Conservation (phyloP, 1,284 basidiomycete species). For the Takashimella tepidaria region DNA sequence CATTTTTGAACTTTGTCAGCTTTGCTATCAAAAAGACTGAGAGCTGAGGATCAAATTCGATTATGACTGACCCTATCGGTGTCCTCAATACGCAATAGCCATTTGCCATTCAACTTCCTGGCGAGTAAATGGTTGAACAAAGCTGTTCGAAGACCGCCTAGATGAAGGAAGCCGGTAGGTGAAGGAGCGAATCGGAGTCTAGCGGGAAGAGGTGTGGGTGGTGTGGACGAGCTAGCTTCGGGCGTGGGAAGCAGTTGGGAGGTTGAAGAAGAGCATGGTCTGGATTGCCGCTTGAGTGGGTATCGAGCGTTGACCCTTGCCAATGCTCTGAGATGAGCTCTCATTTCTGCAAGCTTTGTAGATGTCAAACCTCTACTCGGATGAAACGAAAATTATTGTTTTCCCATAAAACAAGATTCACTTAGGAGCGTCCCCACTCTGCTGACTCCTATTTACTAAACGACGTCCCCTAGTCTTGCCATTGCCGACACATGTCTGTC, state of each 20-base stretch:
- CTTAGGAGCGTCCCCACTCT: no score
- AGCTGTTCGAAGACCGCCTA: slow-evolving; percentile 93
- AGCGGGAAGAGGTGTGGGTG: no score
- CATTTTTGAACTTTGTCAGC: no score
- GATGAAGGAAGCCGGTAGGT: slow-evolving; percentile 88
- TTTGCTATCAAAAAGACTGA: slow-evolving; percentile 1
- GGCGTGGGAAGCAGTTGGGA: no score
- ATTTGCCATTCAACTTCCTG: slow-evolving; percentile 72
- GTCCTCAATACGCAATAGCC: slow-evolving; percentile 87
- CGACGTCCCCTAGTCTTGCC: slow-evolving; percentile 2
- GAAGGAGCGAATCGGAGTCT: slow-evolving; percentile 89
- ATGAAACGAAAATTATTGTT: no score
- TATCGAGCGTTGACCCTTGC: no score
- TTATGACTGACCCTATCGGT: slow-evolving; percentile 68
- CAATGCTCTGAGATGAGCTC: no score
- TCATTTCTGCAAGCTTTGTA: no score
- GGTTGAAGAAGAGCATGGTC: neutral
- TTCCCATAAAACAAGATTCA: no score
- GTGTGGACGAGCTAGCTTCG: neutral
- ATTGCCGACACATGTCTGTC: slow-evolving; percentile 10
- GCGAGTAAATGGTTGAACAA: slow-evolving; percentile 89
- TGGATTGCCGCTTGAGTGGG: neutral
- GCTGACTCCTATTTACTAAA: no score
- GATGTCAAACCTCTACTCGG: no score
- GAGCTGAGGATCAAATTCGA: slow-evolving; percentile 1